These are phyloP conservation scores for Aspergillus aculeatinus DNA, from an alignment of 2,329 filamentous ascomycete species.

Conservation along the genomic window DNA sequence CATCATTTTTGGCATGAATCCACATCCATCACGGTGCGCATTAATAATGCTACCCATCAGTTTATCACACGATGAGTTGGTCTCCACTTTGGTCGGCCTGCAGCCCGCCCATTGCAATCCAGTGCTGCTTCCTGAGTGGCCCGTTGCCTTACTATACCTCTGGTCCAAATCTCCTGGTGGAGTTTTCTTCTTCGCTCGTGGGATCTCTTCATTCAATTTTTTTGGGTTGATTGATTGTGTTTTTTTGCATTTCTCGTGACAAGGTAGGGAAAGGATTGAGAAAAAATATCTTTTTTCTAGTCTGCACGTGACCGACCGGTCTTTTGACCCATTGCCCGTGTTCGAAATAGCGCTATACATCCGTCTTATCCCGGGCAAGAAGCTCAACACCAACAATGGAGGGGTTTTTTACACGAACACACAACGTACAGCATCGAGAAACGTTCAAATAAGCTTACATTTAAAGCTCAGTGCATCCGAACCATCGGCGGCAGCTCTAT, in stretches of 20 bases:
- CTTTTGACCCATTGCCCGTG: too few species aligned
- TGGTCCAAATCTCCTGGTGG: neutral
- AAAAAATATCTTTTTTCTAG: neutral
- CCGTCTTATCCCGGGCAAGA: neutral
- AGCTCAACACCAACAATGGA: conserved; percentile 1
- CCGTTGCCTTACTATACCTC: neutral
- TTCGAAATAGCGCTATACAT: neutral
- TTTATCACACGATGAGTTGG: neutral
- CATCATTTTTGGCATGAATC: neutral
- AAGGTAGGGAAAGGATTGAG: neutral
- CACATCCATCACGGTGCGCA: neutral
- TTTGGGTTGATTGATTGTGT: neutral
- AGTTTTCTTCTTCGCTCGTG: neutral
- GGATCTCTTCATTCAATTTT: neutral
- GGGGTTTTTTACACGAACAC: too few species aligned
- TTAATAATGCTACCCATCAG: neutral
- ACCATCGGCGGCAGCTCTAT: neutral
- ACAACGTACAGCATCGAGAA: neutral
- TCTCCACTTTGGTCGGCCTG: neutral
- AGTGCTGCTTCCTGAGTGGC: neutral
- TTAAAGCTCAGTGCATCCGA: conserved; percentile 8
- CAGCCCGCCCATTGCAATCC: neutral
- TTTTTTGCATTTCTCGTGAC: neutral
- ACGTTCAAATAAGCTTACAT: conserved; percentile 24
- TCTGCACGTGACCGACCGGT: neutral